Percentiles rank a stretch among this genome's conserved stretches.
Conservation (phyloP, 1,139 yeast genomes). For the Arxiozyma slooffiae region DNA sequence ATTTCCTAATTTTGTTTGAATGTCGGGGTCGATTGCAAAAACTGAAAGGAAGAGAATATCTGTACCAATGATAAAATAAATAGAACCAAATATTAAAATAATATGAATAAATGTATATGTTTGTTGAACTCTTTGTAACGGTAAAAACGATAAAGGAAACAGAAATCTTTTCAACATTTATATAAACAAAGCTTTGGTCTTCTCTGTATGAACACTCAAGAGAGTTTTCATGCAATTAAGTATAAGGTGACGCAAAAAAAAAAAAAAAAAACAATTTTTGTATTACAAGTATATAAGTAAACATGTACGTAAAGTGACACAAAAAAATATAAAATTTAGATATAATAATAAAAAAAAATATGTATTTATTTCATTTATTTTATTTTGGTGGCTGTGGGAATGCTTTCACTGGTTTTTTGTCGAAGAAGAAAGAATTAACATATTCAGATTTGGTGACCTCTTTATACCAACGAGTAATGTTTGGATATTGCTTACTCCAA, state of each 20-base stretch:
- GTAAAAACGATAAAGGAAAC: background rate
- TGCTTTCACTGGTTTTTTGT: slow-evolving; percentile 42
- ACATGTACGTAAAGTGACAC: background rate
- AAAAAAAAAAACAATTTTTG: background rate
- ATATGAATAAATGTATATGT: background rate
- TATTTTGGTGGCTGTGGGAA: slow-evolving; percentile 1
- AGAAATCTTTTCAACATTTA: background rate
- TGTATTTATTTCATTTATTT: background rate
- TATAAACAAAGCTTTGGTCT: background rate
- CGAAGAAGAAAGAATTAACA: slow-evolving; percentile 37
- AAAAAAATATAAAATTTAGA: background rate
- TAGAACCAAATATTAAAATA: background rate
- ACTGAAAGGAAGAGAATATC: background rate
- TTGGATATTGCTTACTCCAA: slow-evolving; percentile 66
- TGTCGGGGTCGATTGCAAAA: background rate
- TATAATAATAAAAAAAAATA: background rate
- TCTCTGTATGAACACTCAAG: background rate
- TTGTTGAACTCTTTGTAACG: background rate
- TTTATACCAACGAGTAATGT: slow-evolving; percentile 68
- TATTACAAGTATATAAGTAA: background rate
- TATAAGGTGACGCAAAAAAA: background rate
- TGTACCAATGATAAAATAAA: background rate
- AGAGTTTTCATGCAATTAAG: background rate
- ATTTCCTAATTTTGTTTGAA: background rate
- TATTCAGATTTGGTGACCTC: slow-evolving; percentile 51